Percentiles rank a stretch among this genome's conserved stretches.
Conservation (phyloP, 2,329 filamentous ascomycete genomes). For the Fusarium neocosmosporiellum region DNA sequence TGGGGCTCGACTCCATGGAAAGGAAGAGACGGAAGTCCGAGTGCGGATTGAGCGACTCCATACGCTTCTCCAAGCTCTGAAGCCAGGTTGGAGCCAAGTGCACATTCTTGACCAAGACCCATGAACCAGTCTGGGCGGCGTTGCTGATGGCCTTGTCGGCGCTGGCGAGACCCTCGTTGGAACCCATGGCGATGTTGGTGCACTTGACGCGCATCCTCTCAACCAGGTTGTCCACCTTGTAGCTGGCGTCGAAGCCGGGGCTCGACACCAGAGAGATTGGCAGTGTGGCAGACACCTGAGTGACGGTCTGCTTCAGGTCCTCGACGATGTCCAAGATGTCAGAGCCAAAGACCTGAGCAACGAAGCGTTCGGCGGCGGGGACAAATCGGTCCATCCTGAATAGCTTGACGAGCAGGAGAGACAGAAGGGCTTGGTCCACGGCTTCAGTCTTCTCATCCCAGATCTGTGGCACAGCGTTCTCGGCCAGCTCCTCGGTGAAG, state of each 20-base stretch:
- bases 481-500: constrained; percentile 85
- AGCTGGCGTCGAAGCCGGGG: constrained; percentile 96
- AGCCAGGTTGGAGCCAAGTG: constrained; percentile 96
- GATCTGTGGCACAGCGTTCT: constrained; percentile 81
- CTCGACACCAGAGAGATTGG: constrained; percentile 94
- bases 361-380: constrained; percentile 91
- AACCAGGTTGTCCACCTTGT: constrained; percentile 97
- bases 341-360: constrained; percentile 84
- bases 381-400: constrained; percentile 97
- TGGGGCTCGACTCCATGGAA: constrained; percentile 96
- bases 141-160: constrained; percentile 96
- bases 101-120: constrained; percentile 99
- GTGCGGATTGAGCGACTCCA: constrained; percentile 95
- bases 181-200: constrained; percentile 99
- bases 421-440: constrained; percentile 81
- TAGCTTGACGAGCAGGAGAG: constrained; percentile 91
- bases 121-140: constrained; percentile 89
- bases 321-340: constrained; percentile 86
- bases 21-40: constrained; percentile 93
- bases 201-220: constrained; percentile 84
- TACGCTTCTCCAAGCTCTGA: constrained; percentile 95
- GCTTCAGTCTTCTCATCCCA: constrained; percentile 73
- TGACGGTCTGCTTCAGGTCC: constrained; percentile 86
- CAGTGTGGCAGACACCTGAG: constrained; percentile 83
- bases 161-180: constrained; percentile 89